Percentiles rank a stretch among this genome's conserved stretches.
phyloP scores from a whole-genome alignment of 805 yeast genomes.

The Kodamaea laetipori region DNA sequence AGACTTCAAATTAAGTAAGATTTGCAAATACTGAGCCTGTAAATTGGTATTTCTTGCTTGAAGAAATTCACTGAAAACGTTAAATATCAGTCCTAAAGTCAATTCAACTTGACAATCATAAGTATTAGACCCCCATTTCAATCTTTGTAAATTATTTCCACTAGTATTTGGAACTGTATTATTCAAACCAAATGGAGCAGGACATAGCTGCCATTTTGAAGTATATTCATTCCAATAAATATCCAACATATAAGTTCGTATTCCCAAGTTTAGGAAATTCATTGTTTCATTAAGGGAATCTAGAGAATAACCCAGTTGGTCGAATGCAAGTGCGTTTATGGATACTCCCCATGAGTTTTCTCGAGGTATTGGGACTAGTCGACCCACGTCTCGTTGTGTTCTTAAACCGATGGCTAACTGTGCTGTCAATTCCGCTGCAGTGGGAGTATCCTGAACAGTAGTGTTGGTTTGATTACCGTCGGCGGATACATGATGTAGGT shows the following conservation, averaged over 20 bases:
- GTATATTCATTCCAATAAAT: slow-evolving; percentile 55
- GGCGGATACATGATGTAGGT: too few relatives aligned
- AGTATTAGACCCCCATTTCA: slow-evolving; percentile 28
- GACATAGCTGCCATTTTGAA: slow-evolving; percentile 56
- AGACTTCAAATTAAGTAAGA: slow-evolving; percentile 30
- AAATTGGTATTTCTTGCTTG: slow-evolving; percentile 32
- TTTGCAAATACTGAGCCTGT: slow-evolving; percentile 35
- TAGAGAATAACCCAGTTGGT: slow-evolving; percentile 22
- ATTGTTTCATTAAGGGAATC: slow-evolving; percentile 20
- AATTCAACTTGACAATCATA: slow-evolving; percentile 34
- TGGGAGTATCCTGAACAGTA: neutral
- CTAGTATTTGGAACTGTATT: slow-evolving; percentile 5
- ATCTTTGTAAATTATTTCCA: neutral
- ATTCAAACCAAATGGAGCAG: slow-evolving; percentile 35
- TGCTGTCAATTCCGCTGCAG: neutral
- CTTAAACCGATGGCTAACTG: slow-evolving; percentile 1
- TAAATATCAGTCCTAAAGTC: slow-evolving; percentile 26
- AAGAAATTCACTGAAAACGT: slow-evolving; percentile 22
- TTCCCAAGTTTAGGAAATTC: slow-evolving; percentile 42
- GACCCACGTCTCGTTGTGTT: slow-evolving; percentile 39
- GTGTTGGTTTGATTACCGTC: too few relatives aligned
- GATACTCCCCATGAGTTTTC: slow-evolving; percentile 35
- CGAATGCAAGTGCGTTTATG: slow-evolving; percentile 31
- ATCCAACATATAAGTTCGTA: slow-evolving; percentile 52
- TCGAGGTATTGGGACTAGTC: slow-evolving; percentile 36